Percentiles rank a stretch among this genome's conserved stretches.
Conservation (phyloP, 202 grass and related monocot species). For the Eragrostis tef region DNA sequence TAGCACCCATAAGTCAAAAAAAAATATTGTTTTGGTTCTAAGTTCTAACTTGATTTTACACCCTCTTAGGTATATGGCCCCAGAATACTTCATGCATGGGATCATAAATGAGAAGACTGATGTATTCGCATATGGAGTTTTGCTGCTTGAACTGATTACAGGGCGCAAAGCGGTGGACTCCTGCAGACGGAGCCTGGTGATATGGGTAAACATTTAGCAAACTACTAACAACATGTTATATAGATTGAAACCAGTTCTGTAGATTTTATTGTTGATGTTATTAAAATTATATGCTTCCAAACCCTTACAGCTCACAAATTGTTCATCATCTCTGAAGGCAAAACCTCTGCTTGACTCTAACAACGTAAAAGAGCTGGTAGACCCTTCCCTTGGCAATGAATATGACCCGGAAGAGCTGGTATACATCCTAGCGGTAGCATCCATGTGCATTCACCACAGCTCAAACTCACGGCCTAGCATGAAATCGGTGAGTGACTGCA, state of each 20-base stretch:
- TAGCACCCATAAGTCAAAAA: slow-evolving; percentile 12
- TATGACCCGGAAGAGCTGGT: slow-evolving; percentile 77
- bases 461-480: slow-evolving; percentile 76
- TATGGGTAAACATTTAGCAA: slow-evolving; percentile 67
- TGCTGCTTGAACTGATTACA: slow-evolving; percentile 94
- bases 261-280: slow-evolving; percentile 28
- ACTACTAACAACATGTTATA: slow-evolving; percentile 12
- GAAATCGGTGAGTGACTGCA: slow-evolving; percentile 64
- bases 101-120: slow-evolving; percentile 96
- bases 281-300: slow-evolving; percentile 15
- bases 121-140: slow-evolving; percentile 90
- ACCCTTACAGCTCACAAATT: slow-evolving; percentile 29
- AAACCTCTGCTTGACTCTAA: slow-evolving; percentile 87
- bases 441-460: slow-evolving; percentile 93
- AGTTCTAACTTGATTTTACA: slow-evolving; percentile 19
- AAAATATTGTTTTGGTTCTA: too few species aligned
- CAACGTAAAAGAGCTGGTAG: slow-evolving; percentile 74
- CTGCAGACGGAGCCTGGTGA: slow-evolving; percentile 87
- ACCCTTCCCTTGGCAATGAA: slow-evolving; percentile 62
- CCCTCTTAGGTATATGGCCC: slow-evolving; percentile 76
- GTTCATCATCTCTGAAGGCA: slow-evolving; percentile 55
- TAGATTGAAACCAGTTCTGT: slow-evolving; percentile 14
- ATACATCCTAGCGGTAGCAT: slow-evolving; percentile 70
- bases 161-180: slow-evolving; percentile 85
- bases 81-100: slow-evolving; percentile 99